A percentile compares a stretch with the other conserved stretches of the same genome.
phyloP scores from a whole-genome alignment of 495 filamentous ascomycete genomes.

The Mycothermus thermophilus region DNA sequence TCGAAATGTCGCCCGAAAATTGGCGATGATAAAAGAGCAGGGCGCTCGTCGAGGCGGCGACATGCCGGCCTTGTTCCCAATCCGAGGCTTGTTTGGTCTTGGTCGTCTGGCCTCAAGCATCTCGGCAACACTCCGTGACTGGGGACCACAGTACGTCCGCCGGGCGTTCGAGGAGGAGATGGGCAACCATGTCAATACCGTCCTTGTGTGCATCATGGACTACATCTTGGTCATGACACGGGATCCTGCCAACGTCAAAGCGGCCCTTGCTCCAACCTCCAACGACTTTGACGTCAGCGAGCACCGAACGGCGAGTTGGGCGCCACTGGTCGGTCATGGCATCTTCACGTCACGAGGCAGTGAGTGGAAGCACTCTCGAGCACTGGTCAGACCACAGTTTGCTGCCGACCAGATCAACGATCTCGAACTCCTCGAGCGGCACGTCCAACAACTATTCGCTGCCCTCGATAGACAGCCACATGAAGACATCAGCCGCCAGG shows the following conservation, averaged over 20 bases:
- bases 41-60: slow-evolving; percentile 3
- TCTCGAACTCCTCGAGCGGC: slow-evolving; percentile 43
- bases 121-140: slow-evolving; percentile 6
- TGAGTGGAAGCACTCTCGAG: slow-evolving; percentile 50
- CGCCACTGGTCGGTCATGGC: slow-evolving; percentile 48
- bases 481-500: not conserved
- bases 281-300: slow-evolving; percentile 46
- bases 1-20: no score
- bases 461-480: slow-evolving; percentile 7
- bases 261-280: slow-evolving; percentile 45
- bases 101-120: slow-evolving; percentile 9
- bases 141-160: slow-evolving; percentile 13
- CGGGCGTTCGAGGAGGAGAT: slow-evolving; percentile 12
- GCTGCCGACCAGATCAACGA: slow-evolving; percentile 45
- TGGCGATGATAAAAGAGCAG: not conserved
- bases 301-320: slow-evolving; percentile 31
- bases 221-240: slow-evolving; percentile 33
- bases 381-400: slow-evolving; percentile 52
- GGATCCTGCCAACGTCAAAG: slow-evolving; percentile 51
- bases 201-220: slow-evolving; percentile 11
- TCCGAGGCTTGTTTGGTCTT: slow-evolving; percentile 11
- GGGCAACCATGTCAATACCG: slow-evolving; percentile 13
- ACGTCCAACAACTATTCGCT: slow-evolving; percentile 39
- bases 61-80: slow-evolving; percentile 7
- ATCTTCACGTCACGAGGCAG: slow-evolving; percentile 59